Evolutionary conservation across 257 asterid species (phyloP).

Genomic region (Lithospermum erythrorhizon): DNA sequence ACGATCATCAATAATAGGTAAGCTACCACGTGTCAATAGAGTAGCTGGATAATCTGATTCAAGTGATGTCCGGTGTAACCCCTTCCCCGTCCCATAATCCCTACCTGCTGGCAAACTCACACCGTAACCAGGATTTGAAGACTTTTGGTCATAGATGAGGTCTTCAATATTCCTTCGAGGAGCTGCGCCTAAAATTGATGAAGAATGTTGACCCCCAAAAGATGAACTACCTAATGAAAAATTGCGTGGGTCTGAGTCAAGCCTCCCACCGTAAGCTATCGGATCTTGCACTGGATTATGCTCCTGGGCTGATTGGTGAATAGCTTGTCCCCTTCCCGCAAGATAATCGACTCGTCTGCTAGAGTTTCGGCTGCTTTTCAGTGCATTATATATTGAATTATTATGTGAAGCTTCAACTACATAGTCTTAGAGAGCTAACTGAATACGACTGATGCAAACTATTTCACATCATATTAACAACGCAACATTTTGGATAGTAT

Average conservation of each 20-base stretch:
- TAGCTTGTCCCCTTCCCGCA: constrained; percentile 55
- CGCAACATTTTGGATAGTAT: background rate
- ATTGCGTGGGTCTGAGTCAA: constrained; percentile 56
- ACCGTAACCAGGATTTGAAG: constrained; percentile 89
- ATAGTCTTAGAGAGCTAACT: background rate
- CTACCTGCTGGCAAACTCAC: constrained; percentile 99
- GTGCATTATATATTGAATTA: constrained; percentile 40
- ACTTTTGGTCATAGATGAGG: constrained; percentile 47
- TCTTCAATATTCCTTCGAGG: constrained; percentile 70
- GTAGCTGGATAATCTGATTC: constrained; percentile 61
- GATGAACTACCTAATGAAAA: constrained; percentile 55
- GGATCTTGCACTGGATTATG: constrained; percentile 74
- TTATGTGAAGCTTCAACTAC: constrained; percentile 21
- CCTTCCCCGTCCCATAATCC: constrained; percentile 88
- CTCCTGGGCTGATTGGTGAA: constrained; percentile 22
- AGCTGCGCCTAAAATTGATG: constrained; percentile 90
- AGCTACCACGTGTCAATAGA: constrained; percentile 39
- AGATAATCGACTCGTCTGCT: constrained; percentile 97
- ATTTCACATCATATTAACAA: background rate
- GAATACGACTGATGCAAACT: background rate
- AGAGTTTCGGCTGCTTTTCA: constrained; percentile 64
- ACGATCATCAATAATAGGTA: constrained; percentile 54
- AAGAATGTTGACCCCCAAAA: constrained; percentile 54
- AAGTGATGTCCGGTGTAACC: constrained; percentile 47
- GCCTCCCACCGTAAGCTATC: constrained; percentile 53